These are phyloP conservation scores for Pleurotus eryngii DNA, from an alignment of 768 basidiomycete genomes.

Conservation along the genomic window DNA sequence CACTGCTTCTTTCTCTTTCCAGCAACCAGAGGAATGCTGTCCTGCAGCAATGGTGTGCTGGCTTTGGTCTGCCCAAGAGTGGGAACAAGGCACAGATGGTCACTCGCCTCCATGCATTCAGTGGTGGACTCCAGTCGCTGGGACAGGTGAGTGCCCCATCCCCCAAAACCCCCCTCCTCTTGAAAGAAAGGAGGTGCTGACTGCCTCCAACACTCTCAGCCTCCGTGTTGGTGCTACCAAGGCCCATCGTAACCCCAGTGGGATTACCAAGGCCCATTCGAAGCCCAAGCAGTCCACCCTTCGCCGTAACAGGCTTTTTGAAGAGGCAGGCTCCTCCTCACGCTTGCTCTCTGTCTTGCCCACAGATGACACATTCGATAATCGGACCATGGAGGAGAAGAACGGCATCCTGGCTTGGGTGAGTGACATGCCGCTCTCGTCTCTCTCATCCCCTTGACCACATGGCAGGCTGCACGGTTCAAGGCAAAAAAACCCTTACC, in stretches of 20 bases:
- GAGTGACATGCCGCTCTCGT: not conserved
- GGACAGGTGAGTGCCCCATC: too few relatives aligned
- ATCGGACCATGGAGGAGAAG: not conserved
- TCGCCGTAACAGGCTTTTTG: not conserved
- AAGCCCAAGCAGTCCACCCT: not conserved
- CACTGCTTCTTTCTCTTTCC: too few relatives aligned
- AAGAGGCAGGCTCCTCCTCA: not conserved
- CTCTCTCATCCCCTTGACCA: not conserved
- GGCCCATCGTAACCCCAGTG: not conserved
- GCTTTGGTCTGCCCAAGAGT: too few relatives aligned
- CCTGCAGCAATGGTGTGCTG: too few relatives aligned
- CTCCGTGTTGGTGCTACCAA: not conserved
- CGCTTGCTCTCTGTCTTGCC: not conserved
- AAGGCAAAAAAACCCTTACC: not conserved
- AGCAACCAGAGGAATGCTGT: too few relatives aligned
- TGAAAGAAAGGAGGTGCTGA: not conserved
- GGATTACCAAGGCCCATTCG: not conserved
- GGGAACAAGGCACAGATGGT: too few relatives aligned
- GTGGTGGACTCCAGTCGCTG: too few relatives aligned
- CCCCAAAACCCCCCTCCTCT: too few relatives aligned
- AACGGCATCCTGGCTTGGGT: not conserved
- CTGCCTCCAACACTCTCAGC: not conserved
- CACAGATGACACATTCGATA: not conserved
- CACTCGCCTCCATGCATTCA: too few relatives aligned
- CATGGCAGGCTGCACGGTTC: not conserved